Evolutionary conservation across 352 stramenopile genomes (phyloP), one percentile per base, ranked within the genome.

Genomic region (Phytophthora litchii): DNA sequence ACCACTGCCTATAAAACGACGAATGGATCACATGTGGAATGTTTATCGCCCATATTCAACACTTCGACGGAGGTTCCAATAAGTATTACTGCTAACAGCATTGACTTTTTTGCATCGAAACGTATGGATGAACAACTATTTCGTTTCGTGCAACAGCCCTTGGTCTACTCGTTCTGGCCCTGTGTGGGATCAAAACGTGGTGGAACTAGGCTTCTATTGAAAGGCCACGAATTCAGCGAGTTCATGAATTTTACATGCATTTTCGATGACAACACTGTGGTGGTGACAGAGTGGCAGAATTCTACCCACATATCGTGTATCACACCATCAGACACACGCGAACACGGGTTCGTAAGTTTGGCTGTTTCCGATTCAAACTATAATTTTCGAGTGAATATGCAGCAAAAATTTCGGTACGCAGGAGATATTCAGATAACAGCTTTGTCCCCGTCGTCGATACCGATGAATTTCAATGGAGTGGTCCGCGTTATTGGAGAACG

Each of bases 41-140:
- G 74, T 35, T 32, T 62, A 3, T 60, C 66, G 1, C 73, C 76
- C 31, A 12, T 49, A 11, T 46, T 23, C 8, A 38, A 40, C 32
- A 36, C 17, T 9, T 37, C 36, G 1, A 57, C 36, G 20, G 25
- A 62, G 3, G 11, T 68, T 9, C 31, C 49, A 14, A 4, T 86
- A 27, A 34, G 45, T 17, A 62, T 83, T 14, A 80, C 68, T 25
- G 67, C 47, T 9, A 86, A 86, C 32, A 62, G 56, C n/a, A n/a
- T 77, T 20, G 74, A 80, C 21, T 84, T 69, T 38, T 77, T 84
- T 35, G 25, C 47, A 9, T 23, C 68, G 1, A 8, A 12, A 5
- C 42, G 25, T 14, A 25, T 20, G 23, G 25, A 40, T 1, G 52
- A 69, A 19, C 20, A 38, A 21, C 37, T 31, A 4, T 80, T 81